These are phyloP conservation scores for Auricularia sp. DNA, from an alignment of 768 basidiomycete species.

Conservation along the genomic window DNA sequence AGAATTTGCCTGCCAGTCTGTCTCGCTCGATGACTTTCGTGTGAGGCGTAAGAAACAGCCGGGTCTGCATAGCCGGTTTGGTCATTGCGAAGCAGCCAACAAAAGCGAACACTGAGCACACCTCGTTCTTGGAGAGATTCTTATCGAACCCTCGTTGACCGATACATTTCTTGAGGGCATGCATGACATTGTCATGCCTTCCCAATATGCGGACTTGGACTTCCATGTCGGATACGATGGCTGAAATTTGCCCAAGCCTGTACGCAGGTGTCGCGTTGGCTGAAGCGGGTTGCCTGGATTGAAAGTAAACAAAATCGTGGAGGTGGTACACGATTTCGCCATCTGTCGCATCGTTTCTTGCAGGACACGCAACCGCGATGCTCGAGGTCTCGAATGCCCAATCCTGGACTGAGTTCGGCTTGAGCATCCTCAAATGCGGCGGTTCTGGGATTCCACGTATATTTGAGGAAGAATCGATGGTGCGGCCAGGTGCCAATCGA, in stretches of 20 bases:
- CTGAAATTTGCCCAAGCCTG: slow-evolving; percentile 47
- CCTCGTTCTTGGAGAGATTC: slow-evolving; percentile 7
- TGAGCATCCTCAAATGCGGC: slow-evolving; percentile 40
- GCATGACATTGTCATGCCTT: slow-evolving; percentile 35
- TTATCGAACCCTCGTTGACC: slow-evolving; percentile 2
- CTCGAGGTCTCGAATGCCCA: slow-evolving; percentile 17
- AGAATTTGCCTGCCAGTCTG: slow-evolving; percentile 41
- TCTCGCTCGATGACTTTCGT: slow-evolving; percentile 20
- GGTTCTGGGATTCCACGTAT: slow-evolving; percentile 41
- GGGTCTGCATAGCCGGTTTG: slow-evolving; percentile 14
- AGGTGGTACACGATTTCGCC: slow-evolving; percentile 38
- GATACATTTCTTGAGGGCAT: slow-evolving; percentile 9
- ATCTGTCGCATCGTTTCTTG: slow-evolving; percentile 36
- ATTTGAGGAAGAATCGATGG: slow-evolving; percentile 23
- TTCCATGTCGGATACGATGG: slow-evolving; percentile 24
- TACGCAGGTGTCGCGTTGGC: slow-evolving; percentile 25
- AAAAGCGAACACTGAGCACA: not conserved
- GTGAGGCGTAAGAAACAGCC: slow-evolving; percentile 33
- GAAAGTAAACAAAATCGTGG: slow-evolving; percentile 54
- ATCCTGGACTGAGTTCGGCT: slow-evolving; percentile 20
- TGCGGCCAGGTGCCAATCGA: not conserved
- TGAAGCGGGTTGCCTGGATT: slow-evolving; percentile 5
- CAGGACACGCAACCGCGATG: slow-evolving; percentile 32
- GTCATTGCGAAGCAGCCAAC: not conserved
- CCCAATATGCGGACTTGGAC: slow-evolving; percentile 34